These are phyloP conservation scores for Candida anutae DNA, from an alignment of 1,139 yeast species.

Conservation along the genomic window DNA sequence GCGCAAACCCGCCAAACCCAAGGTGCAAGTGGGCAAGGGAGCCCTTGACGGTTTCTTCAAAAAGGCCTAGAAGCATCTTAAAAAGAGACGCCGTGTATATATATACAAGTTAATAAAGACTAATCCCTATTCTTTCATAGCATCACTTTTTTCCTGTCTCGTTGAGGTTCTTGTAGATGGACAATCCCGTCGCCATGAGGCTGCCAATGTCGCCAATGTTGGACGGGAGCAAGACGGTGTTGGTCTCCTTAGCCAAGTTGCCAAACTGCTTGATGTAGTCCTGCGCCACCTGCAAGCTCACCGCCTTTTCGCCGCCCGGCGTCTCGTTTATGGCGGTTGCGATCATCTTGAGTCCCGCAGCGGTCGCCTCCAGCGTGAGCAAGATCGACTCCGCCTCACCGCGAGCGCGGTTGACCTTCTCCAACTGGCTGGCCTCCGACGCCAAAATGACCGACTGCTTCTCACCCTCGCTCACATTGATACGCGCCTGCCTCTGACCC, in stretches of 20 bases:
- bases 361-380: conserved; percentile 68
- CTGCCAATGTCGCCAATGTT: conserved; percentile 69
- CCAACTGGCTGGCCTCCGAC: conserved; percentile 60
- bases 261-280: conserved; percentile 79
- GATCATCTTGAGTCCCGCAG: conserved; percentile 57
- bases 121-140: conserved; percentile 3
- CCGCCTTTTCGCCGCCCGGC: conserved; percentile 71
- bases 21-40: conserved; percentile 49
- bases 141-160: conserved; percentile 3
- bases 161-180: conserved; percentile 53
- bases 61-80: conserved; percentile 12
- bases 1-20: conserved; percentile 17
- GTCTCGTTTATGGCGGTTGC: conserved; percentile 62
- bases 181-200: conserved; percentile 71
- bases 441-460: conserved; percentile 61
- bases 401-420: conserved; percentile 55
- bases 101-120: conserved; percentile 1
- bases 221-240: conserved; percentile 71
- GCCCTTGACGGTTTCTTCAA: conserved; percentile 59
- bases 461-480: conserved; percentile 79
- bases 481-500: conserved; percentile 71
- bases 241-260: conserved; percentile 73
- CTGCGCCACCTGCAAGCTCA: conserved; percentile 72
- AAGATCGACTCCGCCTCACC: conserved; percentile 68
- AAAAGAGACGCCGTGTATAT: neutral